phyloP scores from a whole-genome alignment of 73 alveolate genomes.

The Tetrahymena malaccensis region DNA sequence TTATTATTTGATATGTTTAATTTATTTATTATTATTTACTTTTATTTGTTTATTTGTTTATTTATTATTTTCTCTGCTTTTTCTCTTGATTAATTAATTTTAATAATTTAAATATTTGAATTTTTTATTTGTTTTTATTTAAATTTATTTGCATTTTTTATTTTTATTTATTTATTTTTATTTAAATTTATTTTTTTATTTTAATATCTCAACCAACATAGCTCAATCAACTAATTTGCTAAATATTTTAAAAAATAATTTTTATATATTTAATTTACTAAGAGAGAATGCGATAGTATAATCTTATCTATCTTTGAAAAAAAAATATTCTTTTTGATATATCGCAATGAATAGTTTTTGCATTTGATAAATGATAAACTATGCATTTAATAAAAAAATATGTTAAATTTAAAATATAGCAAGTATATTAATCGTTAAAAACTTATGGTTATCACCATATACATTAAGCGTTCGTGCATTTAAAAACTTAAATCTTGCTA shows the following conservation, averaged over 20 bases:
- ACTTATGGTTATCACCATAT: not conserved
- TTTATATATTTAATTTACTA: not conserved
- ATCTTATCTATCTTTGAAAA: not conserved
- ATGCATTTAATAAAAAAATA: not conserved
- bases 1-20: too few relatives aligned
- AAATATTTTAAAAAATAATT: not conserved
- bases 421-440: not conserved
- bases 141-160: not conserved
- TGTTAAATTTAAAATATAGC: not conserved
- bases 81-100: not conserved
- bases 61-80: not conserved
- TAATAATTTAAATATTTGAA: not conserved
- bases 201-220: not conserved
- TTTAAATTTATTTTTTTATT: not conserved
- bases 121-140: not conserved
- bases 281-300: not conserved
- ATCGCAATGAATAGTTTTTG: not conserved
- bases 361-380: not conserved
- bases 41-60: not conserved
- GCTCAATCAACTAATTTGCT: not conserved
- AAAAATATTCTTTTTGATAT: not conserved
- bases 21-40: too few relatives aligned
- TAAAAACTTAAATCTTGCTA: not conserved
- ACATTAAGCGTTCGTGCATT: not conserved
- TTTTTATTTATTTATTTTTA: not conserved